A percentile compares a stretch with the other conserved stretches of the same genome.
These are phyloP conservation scores for Ceratobasidium sp. DNA, from an alignment of 1,284 basidiomycete species.

Conservation along the genomic window DNA sequence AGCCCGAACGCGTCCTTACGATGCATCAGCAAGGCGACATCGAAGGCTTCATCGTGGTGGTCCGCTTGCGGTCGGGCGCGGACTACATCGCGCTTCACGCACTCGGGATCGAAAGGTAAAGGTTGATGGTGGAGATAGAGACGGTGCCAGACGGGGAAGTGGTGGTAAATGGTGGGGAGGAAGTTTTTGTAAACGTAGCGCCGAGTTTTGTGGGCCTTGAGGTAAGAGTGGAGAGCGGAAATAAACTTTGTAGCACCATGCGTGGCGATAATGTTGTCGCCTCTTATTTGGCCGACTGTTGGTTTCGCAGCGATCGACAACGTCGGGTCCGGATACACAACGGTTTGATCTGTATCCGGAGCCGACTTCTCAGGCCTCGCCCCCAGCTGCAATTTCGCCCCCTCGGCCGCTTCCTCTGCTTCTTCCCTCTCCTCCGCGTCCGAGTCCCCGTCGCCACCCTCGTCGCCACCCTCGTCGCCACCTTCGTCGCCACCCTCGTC, in stretches of 20 bases:
- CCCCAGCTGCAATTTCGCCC: background rate
- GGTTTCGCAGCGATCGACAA: background rate
- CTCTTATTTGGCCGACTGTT: background rate
- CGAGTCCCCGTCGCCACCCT: no score
- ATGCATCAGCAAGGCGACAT: background rate
- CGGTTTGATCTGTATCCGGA: background rate
- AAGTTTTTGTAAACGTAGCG: background rate
- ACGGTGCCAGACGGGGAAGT: slow-evolving; percentile 12
- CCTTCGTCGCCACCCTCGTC: background rate
- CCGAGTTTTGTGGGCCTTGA: slow-evolving; percentile 1
- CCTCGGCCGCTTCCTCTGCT: slow-evolving; percentile 1
- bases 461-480: no score
- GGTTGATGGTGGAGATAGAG: slow-evolving; percentile 9
- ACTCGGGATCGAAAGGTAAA: background rate
- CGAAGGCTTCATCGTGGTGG: background rate
- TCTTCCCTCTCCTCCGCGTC: background rate
- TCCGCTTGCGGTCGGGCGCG: background rate
- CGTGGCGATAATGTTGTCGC: background rate
- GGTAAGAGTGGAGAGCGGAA: background rate
- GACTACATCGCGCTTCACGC: background rate
- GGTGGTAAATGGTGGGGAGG: slow-evolving; percentile 11
- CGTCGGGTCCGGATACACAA: background rate
- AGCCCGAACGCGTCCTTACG: background rate
- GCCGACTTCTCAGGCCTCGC: background rate
- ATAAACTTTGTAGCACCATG: background rate